These are phyloP conservation scores for Phoma sp. DNA, from an alignment of 2,329 filamentous ascomycete genomes.

Conservation along the genomic window DNA sequence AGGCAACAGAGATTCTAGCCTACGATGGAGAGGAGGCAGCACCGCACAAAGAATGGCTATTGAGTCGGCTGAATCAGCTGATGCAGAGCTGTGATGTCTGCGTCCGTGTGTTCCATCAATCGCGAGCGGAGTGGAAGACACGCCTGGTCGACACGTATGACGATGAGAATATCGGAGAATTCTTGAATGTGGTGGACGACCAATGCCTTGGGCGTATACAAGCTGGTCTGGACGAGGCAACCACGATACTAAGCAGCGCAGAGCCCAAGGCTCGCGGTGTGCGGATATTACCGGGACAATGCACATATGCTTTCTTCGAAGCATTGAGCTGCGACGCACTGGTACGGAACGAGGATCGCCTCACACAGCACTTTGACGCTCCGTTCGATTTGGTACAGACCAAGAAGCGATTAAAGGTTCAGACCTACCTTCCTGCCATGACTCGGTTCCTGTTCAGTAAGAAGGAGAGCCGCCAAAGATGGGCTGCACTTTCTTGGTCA, in stretches of 20 bases:
- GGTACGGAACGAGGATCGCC: constrained; percentile 62
- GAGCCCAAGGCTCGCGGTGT: constrained; percentile 60
- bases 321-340: constrained; percentile 84
- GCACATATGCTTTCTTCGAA: constrained; percentile 85
- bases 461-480: constrained; percentile 67
- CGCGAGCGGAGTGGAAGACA: constrained; percentile 49
- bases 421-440: constrained; percentile 79
- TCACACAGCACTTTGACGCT: constrained; percentile 72
- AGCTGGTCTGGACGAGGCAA: constrained; percentile 51
- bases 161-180: constrained; percentile 52
- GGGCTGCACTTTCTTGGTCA: constrained; percentile 74
- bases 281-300: constrained; percentile 60
- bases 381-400: constrained; percentile 83
- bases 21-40: constrained; percentile 56
- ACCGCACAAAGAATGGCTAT: constrained; percentile 51
- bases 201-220: constrained; percentile 55
- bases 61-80: constrained; percentile 48
- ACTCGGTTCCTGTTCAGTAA: constrained; percentile 82
- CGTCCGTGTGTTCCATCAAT: constrained; percentile 56
- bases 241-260: constrained; percentile 49
- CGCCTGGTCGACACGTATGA: constrained; percentile 53
- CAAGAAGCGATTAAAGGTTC: constrained; percentile 78
- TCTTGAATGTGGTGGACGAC: constrained; percentile 54
- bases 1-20: constrained; percentile 55
- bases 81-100: constrained; percentile 58